phyloP scores from a whole-genome alignment of 176 grass and related monocot genomes.

The Coix lacrymajobi region DNA sequence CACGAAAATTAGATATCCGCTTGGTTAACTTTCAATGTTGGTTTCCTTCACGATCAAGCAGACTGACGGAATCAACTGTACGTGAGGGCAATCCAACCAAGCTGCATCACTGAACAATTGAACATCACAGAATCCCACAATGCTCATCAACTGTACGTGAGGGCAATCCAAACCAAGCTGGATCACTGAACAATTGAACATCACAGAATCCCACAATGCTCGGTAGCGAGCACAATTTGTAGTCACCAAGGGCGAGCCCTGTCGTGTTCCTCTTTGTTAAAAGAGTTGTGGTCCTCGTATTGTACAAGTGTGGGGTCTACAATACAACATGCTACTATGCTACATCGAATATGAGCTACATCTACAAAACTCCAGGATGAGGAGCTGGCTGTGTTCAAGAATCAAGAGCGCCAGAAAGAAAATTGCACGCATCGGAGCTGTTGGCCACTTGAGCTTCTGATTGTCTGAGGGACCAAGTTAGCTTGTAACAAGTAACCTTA shows the following conservation, averaged over 20 bases:
- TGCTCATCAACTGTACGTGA: too few relatives aligned
- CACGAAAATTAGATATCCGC: background rate
- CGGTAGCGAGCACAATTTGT: background rate
- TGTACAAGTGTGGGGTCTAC: slow-evolving; percentile 7
- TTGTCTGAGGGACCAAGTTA: slow-evolving; percentile 19
- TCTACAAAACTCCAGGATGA: slow-evolving; percentile 4
- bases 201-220: background rate
- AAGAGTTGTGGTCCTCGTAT: slow-evolving; percentile 1
- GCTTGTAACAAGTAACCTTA: slow-evolving; percentile 44
- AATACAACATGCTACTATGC: slow-evolving; percentile 31
- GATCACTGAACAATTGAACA: too few relatives aligned
- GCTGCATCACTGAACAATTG: background rate
- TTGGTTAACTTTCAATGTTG: background rate
- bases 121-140: too few relatives aligned
- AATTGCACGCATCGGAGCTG: background rate
- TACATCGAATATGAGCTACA: slow-evolving; percentile 3
- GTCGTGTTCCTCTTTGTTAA: background rate
- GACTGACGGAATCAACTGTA: background rate
- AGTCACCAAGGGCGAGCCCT: background rate
- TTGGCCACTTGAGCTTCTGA: background rate
- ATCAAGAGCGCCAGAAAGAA: background rate
- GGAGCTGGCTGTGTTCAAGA: background rate
- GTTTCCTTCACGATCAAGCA: background rate
- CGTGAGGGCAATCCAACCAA: background rate
- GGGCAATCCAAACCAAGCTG: too few relatives aligned